Conservation (phyloP, 441 rosid species). For the Biscutella laevigata region DNA sequence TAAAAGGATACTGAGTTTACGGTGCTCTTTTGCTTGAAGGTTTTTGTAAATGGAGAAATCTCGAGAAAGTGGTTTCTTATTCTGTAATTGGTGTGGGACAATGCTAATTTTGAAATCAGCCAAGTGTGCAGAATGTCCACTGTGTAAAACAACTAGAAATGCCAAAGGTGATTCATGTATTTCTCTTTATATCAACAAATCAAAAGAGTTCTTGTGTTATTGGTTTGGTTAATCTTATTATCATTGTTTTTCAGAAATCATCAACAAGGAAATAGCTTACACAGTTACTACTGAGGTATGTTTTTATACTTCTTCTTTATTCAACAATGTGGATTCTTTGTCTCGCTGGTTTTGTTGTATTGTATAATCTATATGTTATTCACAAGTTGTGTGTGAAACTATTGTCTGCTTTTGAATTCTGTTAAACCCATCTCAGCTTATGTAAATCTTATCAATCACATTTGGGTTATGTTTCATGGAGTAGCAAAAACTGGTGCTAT, state of each 20-base stretch:
- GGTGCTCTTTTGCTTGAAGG: too few relatives aligned
- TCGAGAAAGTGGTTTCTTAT: constrained; percentile 24
- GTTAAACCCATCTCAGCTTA: too few relatives aligned
- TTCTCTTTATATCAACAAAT: not conserved
- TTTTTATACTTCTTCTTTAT: too few relatives aligned
- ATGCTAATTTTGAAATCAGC: constrained; percentile 23
- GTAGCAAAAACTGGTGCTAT: not conserved
- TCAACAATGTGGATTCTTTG: too few relatives aligned
- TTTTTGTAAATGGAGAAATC: constrained; percentile 21
- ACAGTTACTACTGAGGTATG: constrained; percentile 21
- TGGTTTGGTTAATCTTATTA: not conserved
- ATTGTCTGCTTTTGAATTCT: too few relatives aligned
- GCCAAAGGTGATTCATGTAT: not conserved
- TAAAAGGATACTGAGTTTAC: too few relatives aligned
- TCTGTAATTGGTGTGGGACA: constrained; percentile 22
- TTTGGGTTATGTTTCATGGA: not conserved
- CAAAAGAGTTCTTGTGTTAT: not conserved
- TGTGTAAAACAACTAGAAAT: not conserved
- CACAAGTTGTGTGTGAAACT: not conserved
- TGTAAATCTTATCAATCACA: not conserved
- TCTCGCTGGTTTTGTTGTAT: not conserved
- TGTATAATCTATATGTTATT: not conserved
- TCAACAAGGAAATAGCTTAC: constrained; percentile 22
- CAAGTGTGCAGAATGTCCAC: constrained; percentile 22
- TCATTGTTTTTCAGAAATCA: constrained; percentile 19